Conservation (phyloP, 495 filamentous ascomycete genomes). For the Penicillium bovifimosum region DNA sequence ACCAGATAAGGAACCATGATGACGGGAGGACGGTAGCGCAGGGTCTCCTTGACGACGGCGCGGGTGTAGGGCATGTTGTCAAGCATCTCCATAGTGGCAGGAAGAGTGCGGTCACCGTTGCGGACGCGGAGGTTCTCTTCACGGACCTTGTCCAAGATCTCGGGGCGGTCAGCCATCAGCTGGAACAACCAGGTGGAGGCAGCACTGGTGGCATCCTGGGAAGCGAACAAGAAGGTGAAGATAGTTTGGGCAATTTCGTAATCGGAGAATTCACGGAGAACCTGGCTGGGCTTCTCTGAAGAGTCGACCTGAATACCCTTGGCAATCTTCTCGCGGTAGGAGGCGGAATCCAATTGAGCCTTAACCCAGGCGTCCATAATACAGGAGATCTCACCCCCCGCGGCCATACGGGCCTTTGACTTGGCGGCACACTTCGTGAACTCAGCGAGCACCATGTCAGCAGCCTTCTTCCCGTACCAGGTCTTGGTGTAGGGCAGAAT, state of each 20-base stretch:
- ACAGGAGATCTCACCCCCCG: conserved; percentile 79
- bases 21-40: conserved; percentile 94
- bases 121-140: conserved; percentile 82
- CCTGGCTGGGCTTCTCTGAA: conserved; percentile 70
- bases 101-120: conserved; percentile 66
- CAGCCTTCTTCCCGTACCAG: conserved; percentile 95
- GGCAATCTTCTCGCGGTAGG: conserved; percentile 67
- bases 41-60: conserved; percentile 86
- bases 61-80: conserved; percentile 88
- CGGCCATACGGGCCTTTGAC: conserved; percentile 86
- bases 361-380: conserved; percentile 95
- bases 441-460: conserved; percentile 84
- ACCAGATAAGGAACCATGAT: conserved; percentile 95
- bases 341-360: conserved; percentile 74
- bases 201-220: conserved; percentile 92
- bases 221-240: conserved; percentile 97
- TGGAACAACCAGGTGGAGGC: conserved; percentile 95
- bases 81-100: conserved; percentile 73
- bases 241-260: conserved; percentile 91
- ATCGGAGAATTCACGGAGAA: conserved; percentile 84
- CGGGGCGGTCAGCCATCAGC: conserved; percentile 87
- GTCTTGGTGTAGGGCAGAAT: conserved; percentile 94
- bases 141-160: conserved; percentile 81
- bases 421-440: conserved; percentile 91
- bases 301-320: conserved; percentile 61